Base-by-base conservation (phyloP, 192 early-diverging fungal genomes). In the Pilaira anomala region DNA sequence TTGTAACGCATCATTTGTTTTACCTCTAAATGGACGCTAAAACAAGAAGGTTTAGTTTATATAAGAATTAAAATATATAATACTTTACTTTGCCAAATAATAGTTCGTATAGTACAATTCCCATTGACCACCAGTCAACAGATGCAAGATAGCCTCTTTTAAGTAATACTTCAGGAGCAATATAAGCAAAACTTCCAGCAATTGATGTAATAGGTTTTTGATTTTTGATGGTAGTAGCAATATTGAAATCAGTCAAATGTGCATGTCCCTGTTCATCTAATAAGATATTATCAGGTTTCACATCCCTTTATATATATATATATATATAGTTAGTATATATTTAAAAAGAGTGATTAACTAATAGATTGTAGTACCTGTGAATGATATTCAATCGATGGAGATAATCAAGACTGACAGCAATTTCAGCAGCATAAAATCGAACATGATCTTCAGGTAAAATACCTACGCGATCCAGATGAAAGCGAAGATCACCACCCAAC, bases 401-500 rank as follows among this genome's bases (percentile, higher is more conserved):
- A 65, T 91, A 88, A 19, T 76, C 57, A 7, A 93, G 62, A 16
- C 78, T 85, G 13, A 83, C 77, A 18, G 86, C 74, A 3, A 91
- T 36, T 67, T 93, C 90, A 1, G 88, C 88, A 7, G 83, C 82
- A 69, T 88, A 89, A 49, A 91, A 83, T 21, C 76, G 60, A 11
- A 92, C 86, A 25, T 80, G 76, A 7, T 80, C 82, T 56, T 93
- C 91, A 7, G 73, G 76, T 60, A 94, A 78, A 0, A 71, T 70
- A 4, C 86, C 85, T 52, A 84, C 74, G 13, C 87, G 73, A 66
- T 93, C 88, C 7, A 93, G 74, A 67, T 98, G 95, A 67, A 93
- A 94, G 4, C 94, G 84, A 66, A 98, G 76, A 77, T 98, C 95
- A 24, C 95, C 94, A 68, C 95, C 94, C 28, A 93, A 72, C 94